A percentile compares a stretch with the other conserved stretches of the same genome.
These are phyloP conservation scores for Penicillium sp. DNA, from an alignment of 2,329 filamentous ascomycete species.

Conservation along the genomic window DNA sequence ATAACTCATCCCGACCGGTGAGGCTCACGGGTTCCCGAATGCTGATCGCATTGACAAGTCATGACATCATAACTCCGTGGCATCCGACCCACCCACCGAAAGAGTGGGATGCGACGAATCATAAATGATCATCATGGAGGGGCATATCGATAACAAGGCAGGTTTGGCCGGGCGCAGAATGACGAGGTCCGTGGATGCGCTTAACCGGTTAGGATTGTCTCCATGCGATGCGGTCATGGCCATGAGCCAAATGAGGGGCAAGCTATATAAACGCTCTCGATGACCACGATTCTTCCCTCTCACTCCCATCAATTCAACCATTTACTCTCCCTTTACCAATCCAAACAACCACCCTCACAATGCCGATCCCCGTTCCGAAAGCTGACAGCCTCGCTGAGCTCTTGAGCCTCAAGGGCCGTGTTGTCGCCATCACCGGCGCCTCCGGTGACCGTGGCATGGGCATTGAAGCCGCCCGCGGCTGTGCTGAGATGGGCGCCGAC, in stretches of 20 bases:
- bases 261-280: not conserved
- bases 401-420: slow-evolving; percentile 40
- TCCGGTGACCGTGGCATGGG: slow-evolving; percentile 61
- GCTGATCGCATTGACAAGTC: slow-evolving; percentile 4
- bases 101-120: not conserved
- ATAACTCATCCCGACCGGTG: not conserved
- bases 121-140: not conserved
- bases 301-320: not conserved
- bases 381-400: slow-evolving; percentile 36
- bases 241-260: not conserved
- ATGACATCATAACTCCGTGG: slow-evolving; percentile 18
- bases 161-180: not conserved
- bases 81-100: not conserved
- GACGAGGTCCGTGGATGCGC: no score
- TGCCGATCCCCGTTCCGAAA: slow-evolving; percentile 38
- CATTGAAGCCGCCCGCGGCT: slow-evolving; percentile 60
- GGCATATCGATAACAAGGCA: slow-evolving; percentile 2
- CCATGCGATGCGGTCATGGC: slow-evolving; percentile 16
- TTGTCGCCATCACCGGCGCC: slow-evolving; percentile 43
- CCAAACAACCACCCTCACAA: slow-evolving; percentile 15
- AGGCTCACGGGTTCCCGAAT: not conserved
- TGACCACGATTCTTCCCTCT: not conserved
- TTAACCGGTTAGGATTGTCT: no score
- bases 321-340: not conserved
- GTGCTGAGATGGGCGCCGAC: slow-evolving; percentile 59